Evolutionary conservation across 768 basidiomycete species (phyloP).

Genomic region (Lentinula guzmanii): DNA sequence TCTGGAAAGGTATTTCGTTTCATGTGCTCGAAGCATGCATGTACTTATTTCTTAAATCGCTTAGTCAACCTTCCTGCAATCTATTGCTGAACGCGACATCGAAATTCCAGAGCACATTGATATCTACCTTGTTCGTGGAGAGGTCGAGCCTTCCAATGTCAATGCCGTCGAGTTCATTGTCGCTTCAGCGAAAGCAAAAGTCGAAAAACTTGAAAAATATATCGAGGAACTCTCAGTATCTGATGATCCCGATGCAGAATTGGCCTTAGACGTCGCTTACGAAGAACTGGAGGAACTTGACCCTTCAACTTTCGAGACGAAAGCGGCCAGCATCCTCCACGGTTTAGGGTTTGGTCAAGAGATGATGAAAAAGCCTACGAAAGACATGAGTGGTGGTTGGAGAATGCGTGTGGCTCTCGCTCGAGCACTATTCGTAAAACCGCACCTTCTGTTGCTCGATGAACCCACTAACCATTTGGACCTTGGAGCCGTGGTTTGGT

Average conservation of each 20-base stretch:
- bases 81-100: constrained; percentile 92
- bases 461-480: constrained; percentile 93
- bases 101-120: constrained; percentile 94
- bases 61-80: constrained; percentile 72
- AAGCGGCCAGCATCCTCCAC: constrained; percentile 94
- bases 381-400: constrained; percentile 99
- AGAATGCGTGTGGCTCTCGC: constrained; percentile 98
- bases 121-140: constrained; percentile 94
- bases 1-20: constrained; percentile 81
- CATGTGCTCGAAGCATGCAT: constrained; percentile 2
- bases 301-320: constrained; percentile 90
- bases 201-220: constrained; percentile 85
- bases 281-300: constrained; percentile 98
- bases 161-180: constrained; percentile 98
- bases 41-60: background rate
- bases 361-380: constrained; percentile 97
- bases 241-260: constrained; percentile 76
- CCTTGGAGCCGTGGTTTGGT: constrained; percentile 96
- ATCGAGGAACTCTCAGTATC: constrained; percentile 93
- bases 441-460: constrained; percentile 91
- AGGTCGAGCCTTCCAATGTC: constrained; percentile 91
- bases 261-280: constrained; percentile 82
- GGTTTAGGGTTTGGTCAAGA: constrained; percentile 86
- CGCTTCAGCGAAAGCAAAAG: constrained; percentile 87
- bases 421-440: constrained; percentile 92